Evolutionary conservation across 306 rosid species (phyloP).

Genomic region (Cajanus cajan): DNA sequence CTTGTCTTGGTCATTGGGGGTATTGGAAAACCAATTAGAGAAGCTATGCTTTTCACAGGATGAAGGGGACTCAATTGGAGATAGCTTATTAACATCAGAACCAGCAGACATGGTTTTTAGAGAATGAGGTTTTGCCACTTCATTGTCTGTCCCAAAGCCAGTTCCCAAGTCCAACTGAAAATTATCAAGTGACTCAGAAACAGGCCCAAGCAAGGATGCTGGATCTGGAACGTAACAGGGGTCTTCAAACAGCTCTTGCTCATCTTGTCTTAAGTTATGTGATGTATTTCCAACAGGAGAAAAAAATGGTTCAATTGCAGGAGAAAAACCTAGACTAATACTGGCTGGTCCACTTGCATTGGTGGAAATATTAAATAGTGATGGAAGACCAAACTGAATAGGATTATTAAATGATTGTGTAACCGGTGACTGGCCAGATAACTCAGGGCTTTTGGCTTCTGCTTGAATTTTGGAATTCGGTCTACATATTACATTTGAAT

Average conservation of each 20-base stretch:
- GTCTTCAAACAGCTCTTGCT: constrained; percentile 91
- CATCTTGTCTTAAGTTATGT: constrained; percentile 64
- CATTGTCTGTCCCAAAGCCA: constrained; percentile 56
- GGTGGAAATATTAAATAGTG: constrained; percentile 70
- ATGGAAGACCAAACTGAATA: too few species aligned
- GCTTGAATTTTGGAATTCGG: constrained; percentile 69
- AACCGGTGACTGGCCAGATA: constrained; percentile 54
- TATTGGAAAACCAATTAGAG: too few species aligned
- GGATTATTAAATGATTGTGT: too few species aligned
- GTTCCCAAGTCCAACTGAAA: constrained; percentile 79
- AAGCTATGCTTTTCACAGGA: too few species aligned
- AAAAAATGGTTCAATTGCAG: constrained; percentile 71
- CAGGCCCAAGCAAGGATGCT: too few species aligned
- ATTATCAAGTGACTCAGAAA: constrained; percentile 92
- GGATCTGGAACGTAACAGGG: constrained; percentile 94
- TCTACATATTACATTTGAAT: constrained; percentile 79
- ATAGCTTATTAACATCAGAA: constrained; percentile 67
- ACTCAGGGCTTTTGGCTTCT: constrained; percentile 58
- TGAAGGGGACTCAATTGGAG: too few species aligned
- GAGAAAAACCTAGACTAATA: constrained; percentile 83
- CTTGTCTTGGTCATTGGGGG: too few species aligned
- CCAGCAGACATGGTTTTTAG: constrained; percentile 56
- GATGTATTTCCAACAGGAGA: constrained; percentile 57
- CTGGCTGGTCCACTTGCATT: constrained; percentile 53
- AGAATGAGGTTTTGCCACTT: constrained; percentile 53